Evolutionary conservation across 306 rosid genomes (phyloP), one percentile per base, ranked within the genome.

Genomic region (Myrica gale): DNA sequence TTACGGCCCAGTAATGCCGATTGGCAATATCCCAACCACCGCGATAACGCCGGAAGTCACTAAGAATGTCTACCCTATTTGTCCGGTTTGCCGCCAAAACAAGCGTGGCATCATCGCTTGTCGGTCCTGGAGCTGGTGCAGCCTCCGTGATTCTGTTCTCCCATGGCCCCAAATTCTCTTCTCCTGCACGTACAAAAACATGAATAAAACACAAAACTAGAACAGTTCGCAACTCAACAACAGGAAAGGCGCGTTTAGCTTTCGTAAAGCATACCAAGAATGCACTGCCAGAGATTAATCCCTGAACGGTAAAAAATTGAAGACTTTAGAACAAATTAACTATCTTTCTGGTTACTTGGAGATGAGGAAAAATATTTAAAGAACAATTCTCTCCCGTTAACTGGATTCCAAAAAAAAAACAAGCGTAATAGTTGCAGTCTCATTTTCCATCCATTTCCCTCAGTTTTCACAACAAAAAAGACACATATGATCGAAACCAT

Each of bases 1-100:
- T 89, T 88, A 96, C 99, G 6, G 99, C 93, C 99, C 99, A 96
- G 87, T 96, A 96, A 83, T 96, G 92, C 46, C 48, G 89, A 82
- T 88, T 82, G 5, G 84, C 76, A 47, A 96, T 83, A 80, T 96
- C 98, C 99, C 99, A 96, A 62, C 99, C 99, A 72, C 86, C 97
- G 21, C 53, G 82, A 79, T 92, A 96, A 23, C 72, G 88, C 74
- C 75, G 84, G 73, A 96, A 88, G 19, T 92, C 80, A 1, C 52
- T 76, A 39, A 92, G 92, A 89, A 96, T 78, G 82, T 96, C 99
- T 3, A 97, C 96, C 67, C 99, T 86, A 48, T 78, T 66, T 17
- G 99, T 96, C 85, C 96, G 83, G 73, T 88, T 89, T 4, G 91
- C 97, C 41, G 99, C 99, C 77, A 96, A 71, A 17, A 90, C 74